Evolutionary conservation across 257 asterid genomes (phyloP), one percentile per base, ranked within the genome.

Genomic region (Scutellaria baicalensis): DNA sequence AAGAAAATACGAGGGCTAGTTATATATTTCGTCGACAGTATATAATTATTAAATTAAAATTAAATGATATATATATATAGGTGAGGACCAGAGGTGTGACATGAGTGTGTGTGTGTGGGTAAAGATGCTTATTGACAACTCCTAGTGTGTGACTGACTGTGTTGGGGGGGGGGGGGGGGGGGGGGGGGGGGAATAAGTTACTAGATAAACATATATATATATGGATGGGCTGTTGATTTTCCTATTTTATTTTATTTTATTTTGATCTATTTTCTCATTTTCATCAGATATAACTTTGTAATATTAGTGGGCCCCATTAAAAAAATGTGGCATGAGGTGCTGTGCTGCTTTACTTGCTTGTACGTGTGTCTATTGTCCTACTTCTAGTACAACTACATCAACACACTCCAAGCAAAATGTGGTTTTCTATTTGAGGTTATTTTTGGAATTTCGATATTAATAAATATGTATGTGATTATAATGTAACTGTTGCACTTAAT

Each of bases 1-100:
- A 75, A 70, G 85, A 75, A 80, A 85, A 85, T 87, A 79, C 52
- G 83, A 50, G 75, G 62, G 79, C 31, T 73, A 68, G 75, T 49
- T 66, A 63, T 63, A 59, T 65, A 67, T 59, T 48, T 55, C 47
- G 52, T 47, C 20, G 9, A 44, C 7, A 60, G 40, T 59, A 59
- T 44, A 39, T 35, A 59, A 1, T 12, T 48, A 38, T 60, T 36
- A 43, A 52, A 74, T 73, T 70, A 64, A 8, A 60, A 13, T 18
- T 62, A 62, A 23, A 0, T 79, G 36, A 36, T 70, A 72, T 71
- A 39, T 21, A 17, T 74, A 62, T 56, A 64, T 68, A 76, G 81
- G 73, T 58, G 70, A 76, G 77, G 84, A 70, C 77, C 75, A 72
- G 68, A 72, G 73, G 82, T 38, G 71, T 69, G 84, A 77, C 90